Evolutionary conservation across 805 yeast species (phyloP).

Genomic region (Yamadazyma insecticola): DNA sequence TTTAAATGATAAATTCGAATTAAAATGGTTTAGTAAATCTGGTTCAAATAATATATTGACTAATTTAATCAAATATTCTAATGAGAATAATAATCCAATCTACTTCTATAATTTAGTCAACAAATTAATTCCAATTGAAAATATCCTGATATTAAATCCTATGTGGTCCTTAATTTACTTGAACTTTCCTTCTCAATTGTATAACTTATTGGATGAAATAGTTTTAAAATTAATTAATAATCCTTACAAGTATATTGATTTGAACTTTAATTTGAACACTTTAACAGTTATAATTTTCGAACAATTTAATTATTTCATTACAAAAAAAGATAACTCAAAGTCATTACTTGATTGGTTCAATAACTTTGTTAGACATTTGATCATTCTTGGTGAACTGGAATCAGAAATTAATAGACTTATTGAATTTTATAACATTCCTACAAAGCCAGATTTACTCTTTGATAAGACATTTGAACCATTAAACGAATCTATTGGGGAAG

Average conservation of each 20-base stretch:
- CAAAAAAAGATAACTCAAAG: slow-evolving; percentile 14
- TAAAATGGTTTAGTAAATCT: too few relatives aligned
- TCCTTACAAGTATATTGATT: slow-evolving; percentile 84
- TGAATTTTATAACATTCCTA: slow-evolving; percentile 3
- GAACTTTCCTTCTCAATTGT: slow-evolving; percentile 30
- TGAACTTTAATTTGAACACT: slow-evolving; percentile 26
- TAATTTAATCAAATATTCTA: slow-evolving; percentile 7
- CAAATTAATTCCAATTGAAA: slow-evolving; percentile 5
- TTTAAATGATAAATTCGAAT: slow-evolving; percentile 8
- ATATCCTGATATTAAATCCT: slow-evolving; percentile 11
- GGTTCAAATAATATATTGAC: slow-evolving; percentile 5
- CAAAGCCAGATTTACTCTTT: slow-evolving; percentile 3
- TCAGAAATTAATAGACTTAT: slow-evolving; percentile 5
- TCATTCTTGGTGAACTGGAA: slow-evolving; percentile 8
- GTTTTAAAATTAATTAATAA: slow-evolving; percentile 63
- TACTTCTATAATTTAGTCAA: slow-evolving; percentile 21
- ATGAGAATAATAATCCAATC: slow-evolving; percentile 3
- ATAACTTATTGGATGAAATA: slow-evolving; percentile 71
- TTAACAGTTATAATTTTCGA: slow-evolving; percentile 45
- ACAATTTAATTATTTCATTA: slow-evolving; percentile 48
- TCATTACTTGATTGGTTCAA: slow-evolving; percentile 17
- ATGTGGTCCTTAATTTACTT: slow-evolving; percentile 7
- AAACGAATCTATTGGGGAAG: slow-evolving; percentile 16
- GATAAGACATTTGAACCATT: too few relatives aligned
- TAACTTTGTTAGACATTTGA: slow-evolving; percentile 3